Evolutionary conservation across 257 asterid genomes (phyloP), one percentile per base, ranked within the genome.

Genomic region (Gentiana dahurica): DNA sequence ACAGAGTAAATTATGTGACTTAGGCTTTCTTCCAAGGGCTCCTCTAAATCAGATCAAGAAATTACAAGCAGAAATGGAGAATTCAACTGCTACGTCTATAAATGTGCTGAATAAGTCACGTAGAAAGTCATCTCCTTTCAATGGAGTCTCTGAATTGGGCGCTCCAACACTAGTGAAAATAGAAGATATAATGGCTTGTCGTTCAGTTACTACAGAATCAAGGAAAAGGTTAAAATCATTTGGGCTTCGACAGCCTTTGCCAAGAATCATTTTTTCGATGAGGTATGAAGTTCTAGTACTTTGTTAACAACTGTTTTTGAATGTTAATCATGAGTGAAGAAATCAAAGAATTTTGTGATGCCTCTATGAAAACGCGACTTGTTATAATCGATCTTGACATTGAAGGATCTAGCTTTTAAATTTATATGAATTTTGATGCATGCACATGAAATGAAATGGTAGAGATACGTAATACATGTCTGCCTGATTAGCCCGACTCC

Each of bases 191-290:
- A 37, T 41, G 35, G 63, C 45, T 34, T n/a, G 34, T 12, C 34
- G 45, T 46, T 50, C 33, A 44, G 60, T 12, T 57, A 48, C 68
- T 47, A 49, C 65, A 33, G 36, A 55, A 12, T 68, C 77, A 12
- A 47, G 58, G n/a, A 54, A 62, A 53, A 61, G 49, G 48, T 32
- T 65, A 32, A 73, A 59, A 67, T 81, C 74, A 41, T 83, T 94
- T 10, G 65, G 74, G 38, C 79, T 86, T 12, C 85, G 87, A 2
- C 75, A 72, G 55, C 95, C 95, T 41, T 77, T 85, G 35, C 83
- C 90, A 6, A 73, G 11, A 53, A 71, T 76, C 54, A 81, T 53
- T 81, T 71, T 56, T 86, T 83, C 8, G 79, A 71, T 39, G 82
- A 82, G 89, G 89, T 86, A 39, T 10, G 62, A 55, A 9, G 62